Base-by-base conservation (phyloP, 306 rosid species). In the Fragaria vesca region DNA sequence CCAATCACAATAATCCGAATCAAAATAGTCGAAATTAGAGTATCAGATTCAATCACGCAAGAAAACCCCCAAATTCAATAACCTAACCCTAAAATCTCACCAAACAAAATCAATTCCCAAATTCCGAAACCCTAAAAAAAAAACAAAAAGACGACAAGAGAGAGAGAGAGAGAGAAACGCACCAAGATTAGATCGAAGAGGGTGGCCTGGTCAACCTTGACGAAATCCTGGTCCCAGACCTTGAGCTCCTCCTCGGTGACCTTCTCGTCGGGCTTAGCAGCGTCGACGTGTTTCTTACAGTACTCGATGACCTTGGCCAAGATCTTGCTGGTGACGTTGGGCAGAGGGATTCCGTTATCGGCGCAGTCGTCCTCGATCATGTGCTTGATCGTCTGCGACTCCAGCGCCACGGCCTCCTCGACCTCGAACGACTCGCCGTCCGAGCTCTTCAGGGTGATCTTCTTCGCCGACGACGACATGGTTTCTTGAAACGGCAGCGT, bases 171-270 rank as follows among this genome's bases (percentile, higher is more conserved):
- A 1, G 2, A 43, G 20, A 32, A 5, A 70, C 86, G 12, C 4
- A 91, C 98, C 88, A 87, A 72, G 76, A 91, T 90, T 70, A 93
- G 97, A 82, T 93, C 96, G 57, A 90, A 91, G 16, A 91, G 92
- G 10, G 93, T 85, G n/a, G 90, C 87, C 72, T 88, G 96, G 60
- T 91, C 98, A 36, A 93, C 97, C 82, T 84, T 87, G 18, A 90
- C 90, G 68, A 91, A 91, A 13, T 93, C 97, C 0, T 57, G 28
- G 47, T 93, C 96, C 97, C 96, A 89, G 0, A 76, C 16, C 79
- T 85, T 89, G 74, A 91, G 89, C 1, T 90, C 96, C 0, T 87
- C 92, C 0, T 89, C 94, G 52, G 89, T 52, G 28, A 83, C 54
- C 13, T 79, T 85, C n/a, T 89, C 93, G 0, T 87, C 92, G 32